phyloP scores from a whole-genome alignment of 805 yeast genomes.

The Candida alai region DNA sequence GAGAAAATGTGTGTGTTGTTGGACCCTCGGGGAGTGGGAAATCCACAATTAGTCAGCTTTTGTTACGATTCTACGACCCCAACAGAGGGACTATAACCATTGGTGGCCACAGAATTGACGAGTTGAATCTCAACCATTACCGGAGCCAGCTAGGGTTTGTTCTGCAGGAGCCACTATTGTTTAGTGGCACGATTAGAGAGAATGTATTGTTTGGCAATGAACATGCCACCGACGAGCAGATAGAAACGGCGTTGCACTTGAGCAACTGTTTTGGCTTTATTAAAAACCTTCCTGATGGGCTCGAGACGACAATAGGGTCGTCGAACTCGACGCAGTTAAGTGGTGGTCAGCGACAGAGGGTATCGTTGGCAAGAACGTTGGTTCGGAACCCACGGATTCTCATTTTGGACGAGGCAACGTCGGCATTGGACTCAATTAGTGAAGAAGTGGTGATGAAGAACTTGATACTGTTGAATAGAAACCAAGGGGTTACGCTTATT shows the following conservation, averaged over 20 bases:
- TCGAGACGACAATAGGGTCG: constrained; percentile 82
- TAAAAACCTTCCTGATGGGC: constrained; percentile 70
- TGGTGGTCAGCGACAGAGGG: constrained; percentile 94
- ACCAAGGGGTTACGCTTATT: constrained; percentile 64
- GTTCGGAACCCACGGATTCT: constrained; percentile 75
- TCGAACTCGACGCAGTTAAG: constrained; percentile 67
- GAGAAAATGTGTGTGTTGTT: constrained; percentile 88
- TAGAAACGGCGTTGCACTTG: constrained; percentile 54
- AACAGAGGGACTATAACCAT: constrained; percentile 56
- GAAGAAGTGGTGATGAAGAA: constrained; percentile 83
- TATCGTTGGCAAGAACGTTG: constrained; percentile 86
- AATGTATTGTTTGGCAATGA: constrained; percentile 76
- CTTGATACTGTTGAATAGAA: constrained; percentile 44
- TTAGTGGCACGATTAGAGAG: constrained; percentile 80
- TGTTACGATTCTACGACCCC: constrained; percentile 84
- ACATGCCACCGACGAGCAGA: constrained; percentile 54
- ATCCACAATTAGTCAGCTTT: constrained; percentile 76
- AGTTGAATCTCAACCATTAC: constrained; percentile 67
- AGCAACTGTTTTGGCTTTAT: constrained; percentile 77
- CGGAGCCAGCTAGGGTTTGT: constrained; percentile 82
- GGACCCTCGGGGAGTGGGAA: constrained; percentile 99
- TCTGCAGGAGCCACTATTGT: constrained; percentile 86
- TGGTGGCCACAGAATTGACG: constrained; percentile 59
- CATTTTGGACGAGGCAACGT: constrained; percentile 90
- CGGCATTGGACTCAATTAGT: constrained; percentile 85